Evolutionary conservation across 1,139 yeast species (phyloP), one percentile per base, ranked within the genome.

Genomic region (Suhomyces bokatorum): DNA sequence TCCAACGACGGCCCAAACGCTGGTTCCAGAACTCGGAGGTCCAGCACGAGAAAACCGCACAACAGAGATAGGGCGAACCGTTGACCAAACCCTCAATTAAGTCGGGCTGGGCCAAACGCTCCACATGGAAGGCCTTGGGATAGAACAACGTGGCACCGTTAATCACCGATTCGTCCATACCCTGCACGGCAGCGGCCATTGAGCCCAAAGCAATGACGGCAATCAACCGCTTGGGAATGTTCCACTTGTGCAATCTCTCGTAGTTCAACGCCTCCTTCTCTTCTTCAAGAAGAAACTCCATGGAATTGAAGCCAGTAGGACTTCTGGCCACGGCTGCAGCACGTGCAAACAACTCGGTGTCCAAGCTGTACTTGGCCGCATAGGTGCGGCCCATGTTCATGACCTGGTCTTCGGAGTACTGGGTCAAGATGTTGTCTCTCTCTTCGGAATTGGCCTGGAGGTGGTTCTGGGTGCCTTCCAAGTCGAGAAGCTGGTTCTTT

Each of bases 121-220:
- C 67, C 22, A 69, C 56, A 11, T 70, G 73, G 42, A 85, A 71
- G 1, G 62, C 63, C 2, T 57, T 55, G 6, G 91, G 88, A 63
- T 83, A 87, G 59, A 81, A 84, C 39, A 87, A 66, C 45, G 83
- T 79, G 9, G 96, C 96, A 52, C 96, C 97, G 57, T 87, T 87
- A 47, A 86, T 78, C 17, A 87, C 96, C 1, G 95, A 77, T 63
- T 88, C 96, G 63, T 88, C 97, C 89, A 88, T 87, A 58, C 97
- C 97, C 64, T 88, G 96, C 31, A 89, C 91, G 8, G 91, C 87
- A 16, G 96, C 97, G 43, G 95, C 89, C 82, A 88, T 79, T 6
- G 96, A 85, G 35, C 91, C 85, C 61, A 87, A 78, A 14, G 87
- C 76, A 45, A 86, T 79, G 43, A 87, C 81, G 51, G 75, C 79